These are phyloP conservation scores for Leccinum arenicola DNA, from an alignment of 768 basidiomycete species.

Conservation along the genomic window DNA sequence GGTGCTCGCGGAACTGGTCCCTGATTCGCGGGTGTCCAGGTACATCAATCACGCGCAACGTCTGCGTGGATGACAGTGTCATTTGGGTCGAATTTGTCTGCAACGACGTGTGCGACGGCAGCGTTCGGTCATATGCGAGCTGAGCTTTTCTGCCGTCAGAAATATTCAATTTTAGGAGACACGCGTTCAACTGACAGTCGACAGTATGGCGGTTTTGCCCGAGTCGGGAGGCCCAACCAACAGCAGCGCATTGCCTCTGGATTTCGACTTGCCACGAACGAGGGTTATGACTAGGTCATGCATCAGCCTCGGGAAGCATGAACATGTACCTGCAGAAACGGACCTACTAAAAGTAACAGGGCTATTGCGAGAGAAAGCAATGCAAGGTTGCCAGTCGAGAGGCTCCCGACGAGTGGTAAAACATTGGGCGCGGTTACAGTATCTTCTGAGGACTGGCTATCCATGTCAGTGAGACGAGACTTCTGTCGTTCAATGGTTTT, in stretches of 20 bases:
- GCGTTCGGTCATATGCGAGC: constrained; percentile 62
- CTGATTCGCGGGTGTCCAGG: constrained; percentile 85
- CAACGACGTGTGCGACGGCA: constrained; percentile 74
- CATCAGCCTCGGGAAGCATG: constrained; percentile 15
- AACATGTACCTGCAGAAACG: constrained; percentile 19
- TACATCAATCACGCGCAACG: constrained; percentile 62
- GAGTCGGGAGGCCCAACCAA: constrained; percentile 74
- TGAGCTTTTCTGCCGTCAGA: constrained; percentile 29
- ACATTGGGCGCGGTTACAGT: constrained; percentile 33
- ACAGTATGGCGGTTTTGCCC: constrained; percentile 79
- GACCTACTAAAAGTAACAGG: constrained; percentile 42
- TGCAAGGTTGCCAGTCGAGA: constrained; percentile 39
- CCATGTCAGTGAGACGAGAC: constrained; percentile 11
- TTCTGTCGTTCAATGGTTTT: not conserved
- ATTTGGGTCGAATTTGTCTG: constrained; percentile 63
- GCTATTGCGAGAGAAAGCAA: constrained; percentile 45
- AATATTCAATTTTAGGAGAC: constrained; percentile 1
- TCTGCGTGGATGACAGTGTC: constrained; percentile 40
- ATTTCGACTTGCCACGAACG: constrained; percentile 40
- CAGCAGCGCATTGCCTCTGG: constrained; percentile 60
- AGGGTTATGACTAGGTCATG: constrained; percentile 43
- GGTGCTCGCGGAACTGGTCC: constrained; percentile 65
- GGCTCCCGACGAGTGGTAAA: constrained; percentile 31
- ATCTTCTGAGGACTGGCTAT: constrained; percentile 4
- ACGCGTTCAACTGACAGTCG: constrained; percentile 47